Percentiles rank a stretch among this genome's conserved stretches.
These are phyloP conservation scores for Tricharina praecox DNA, from an alignment of 495 filamentous ascomycete genomes.

Conservation along the genomic window DNA sequence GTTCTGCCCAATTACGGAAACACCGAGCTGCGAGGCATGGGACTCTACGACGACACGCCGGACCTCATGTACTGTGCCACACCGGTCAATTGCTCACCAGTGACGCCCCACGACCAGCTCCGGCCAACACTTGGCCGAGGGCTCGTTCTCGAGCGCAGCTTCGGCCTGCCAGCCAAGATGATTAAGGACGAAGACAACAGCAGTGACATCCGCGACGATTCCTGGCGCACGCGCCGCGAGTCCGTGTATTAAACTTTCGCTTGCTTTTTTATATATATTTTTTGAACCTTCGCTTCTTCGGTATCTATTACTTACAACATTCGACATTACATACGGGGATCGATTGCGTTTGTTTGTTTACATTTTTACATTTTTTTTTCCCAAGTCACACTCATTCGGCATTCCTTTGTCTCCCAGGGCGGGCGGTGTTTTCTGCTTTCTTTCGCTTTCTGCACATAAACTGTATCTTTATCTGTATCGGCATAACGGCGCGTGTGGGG, in stretches of 20 bases:
- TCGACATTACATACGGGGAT: too few relatives aligned
- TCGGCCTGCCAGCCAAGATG: slow-evolving; percentile 24
- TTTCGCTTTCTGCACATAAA: neutral
- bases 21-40: slow-evolving; percentile 24
- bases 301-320: too few relatives aligned
- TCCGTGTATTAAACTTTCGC: neutral
- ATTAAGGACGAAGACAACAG: slow-evolving; percentile 21
- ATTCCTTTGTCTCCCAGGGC: too few relatives aligned
- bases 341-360: too few relatives aligned
- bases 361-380: slow-evolving; percentile 2
- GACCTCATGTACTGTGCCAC: slow-evolving; percentile 19
- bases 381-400: neutral
- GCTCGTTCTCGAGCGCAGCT: slow-evolving; percentile 24
- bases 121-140: slow-evolving; percentile 13
- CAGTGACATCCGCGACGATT: slow-evolving; percentile 17
- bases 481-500: neutral
- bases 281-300: too few relatives aligned
- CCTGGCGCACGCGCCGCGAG: too few relatives aligned
- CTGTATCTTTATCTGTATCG: neutral
- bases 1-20: slow-evolving; percentile 20
- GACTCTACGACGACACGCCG: slow-evolving; percentile 22
- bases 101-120: slow-evolving; percentile 12
- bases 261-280: neutral
- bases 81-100: slow-evolving; percentile 14
- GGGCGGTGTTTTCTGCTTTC: neutral